These are phyloP conservation scores for Phytophthora fragariae DNA, from an alignment of 352 stramenopile species.

Conservation along the genomic window DNA sequence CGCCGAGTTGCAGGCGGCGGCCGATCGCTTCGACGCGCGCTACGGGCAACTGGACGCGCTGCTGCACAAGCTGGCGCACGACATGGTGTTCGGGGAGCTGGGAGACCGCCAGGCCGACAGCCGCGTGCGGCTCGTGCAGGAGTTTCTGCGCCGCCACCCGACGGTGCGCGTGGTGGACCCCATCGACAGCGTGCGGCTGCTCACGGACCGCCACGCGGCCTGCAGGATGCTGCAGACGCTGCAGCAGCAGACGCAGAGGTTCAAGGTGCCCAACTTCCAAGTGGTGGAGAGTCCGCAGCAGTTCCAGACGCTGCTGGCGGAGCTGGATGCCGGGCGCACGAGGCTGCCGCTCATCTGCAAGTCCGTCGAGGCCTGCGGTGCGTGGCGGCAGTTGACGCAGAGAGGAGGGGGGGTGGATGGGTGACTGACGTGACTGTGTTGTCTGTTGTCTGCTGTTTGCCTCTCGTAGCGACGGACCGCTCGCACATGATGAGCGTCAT, in stretches of 20 bases:
- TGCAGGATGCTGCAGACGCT: conserved; percentile 60
- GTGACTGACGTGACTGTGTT: conserved; percentile 1
- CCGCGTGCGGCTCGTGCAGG: conserved; percentile 64
- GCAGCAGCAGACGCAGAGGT: conserved; percentile 21
- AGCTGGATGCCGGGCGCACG: conserved; percentile 51
- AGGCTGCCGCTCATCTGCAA: conserved; percentile 83
- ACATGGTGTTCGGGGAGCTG: conserved; percentile 79
- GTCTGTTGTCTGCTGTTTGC: not conserved
- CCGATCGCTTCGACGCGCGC: conserved; percentile 33
- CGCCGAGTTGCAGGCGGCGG: conserved; percentile 37
- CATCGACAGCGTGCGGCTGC: conserved; percentile 68
- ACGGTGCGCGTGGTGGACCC: conserved; percentile 70
- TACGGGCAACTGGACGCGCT: conserved; percentile 68
- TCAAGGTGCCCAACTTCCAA: conserved; percentile 64
- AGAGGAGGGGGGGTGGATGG: not conserved
- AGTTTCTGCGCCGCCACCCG: conserved; percentile 52
- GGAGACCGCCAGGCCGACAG: conserved; percentile 52
- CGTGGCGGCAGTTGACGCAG: conserved; percentile 14
- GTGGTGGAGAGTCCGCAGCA: conserved; percentile 48
- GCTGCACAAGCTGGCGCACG: conserved; percentile 85
- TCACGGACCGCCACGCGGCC: conserved; percentile 72
- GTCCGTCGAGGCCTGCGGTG: conserved; percentile 85
- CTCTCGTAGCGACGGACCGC: conserved; percentile 65
- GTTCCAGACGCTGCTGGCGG: conserved; percentile 46
- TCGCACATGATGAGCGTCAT: conserved; percentile 89